Base-by-base conservation (phyloP, 2,329 filamentous ascomycete species). In the Alternaria tenuissima region DNA sequence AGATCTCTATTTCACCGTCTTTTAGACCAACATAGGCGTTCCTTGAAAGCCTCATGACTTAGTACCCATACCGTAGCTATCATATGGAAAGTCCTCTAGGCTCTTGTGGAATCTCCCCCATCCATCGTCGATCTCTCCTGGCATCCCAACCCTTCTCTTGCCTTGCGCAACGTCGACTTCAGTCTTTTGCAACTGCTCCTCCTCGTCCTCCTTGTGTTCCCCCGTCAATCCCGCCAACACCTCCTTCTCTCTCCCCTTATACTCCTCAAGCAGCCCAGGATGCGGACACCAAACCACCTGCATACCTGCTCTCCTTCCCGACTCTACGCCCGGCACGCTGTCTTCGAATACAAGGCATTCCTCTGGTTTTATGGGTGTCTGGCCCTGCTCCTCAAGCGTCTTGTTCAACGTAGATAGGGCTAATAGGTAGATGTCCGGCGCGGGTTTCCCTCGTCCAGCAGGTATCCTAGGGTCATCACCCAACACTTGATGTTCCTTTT, bases 341-440 rank as follows among this genome's bases (percentile, higher is more conserved):
- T 99, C 95, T 80, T 99, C 95, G 72, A 99, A 98, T 0, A 98
- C 95, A 16, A 99, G 84, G 76, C 95, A 98, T 79, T 98, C 94
- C 67, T 91, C 91, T 0, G 93, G 93, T 55, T 76, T 83, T 64
- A 99, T 89, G 54, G 84, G 83, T 60, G 86, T 81, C 65, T 85
- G 81, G 0, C 87, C 88, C 4, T 84, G 80, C 0, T 86, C 87
- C 11, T 81, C 81, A 7, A 96, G 82, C 16, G 88, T 87, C 43
- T 87, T 86, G 79, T 99, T 99, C 76, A 99, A 90, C 4, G 89
- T 91, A 78, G 91, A 84, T 56, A 99, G 82, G 0, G 95, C 94
- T 1, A 98, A 83, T 8, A 96, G 81, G 79, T 96, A 98, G 68
- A 99, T 99, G 79, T 99, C 94, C 0, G 94, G 95, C 32, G 94